phyloP scores from a whole-genome alignment of 768 basidiomycete genomes.

The Mycena venus region DNA sequence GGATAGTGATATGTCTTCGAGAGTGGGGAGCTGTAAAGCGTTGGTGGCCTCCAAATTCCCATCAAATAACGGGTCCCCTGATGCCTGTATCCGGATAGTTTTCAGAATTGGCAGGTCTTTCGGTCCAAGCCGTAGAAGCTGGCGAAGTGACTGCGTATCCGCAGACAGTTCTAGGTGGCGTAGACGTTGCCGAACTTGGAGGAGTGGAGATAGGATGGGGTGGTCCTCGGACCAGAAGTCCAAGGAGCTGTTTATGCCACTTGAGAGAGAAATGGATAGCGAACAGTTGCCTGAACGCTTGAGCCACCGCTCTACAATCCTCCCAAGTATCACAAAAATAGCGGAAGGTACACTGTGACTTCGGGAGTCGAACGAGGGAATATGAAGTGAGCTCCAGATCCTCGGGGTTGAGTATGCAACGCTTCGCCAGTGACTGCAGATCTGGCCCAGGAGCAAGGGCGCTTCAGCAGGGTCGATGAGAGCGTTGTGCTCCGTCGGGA shows the following conservation, averaged over 20 bases:
- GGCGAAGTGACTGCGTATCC: neutral
- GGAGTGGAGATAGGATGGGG: no score
- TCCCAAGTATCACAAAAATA: neutral
- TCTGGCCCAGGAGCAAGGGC: conserved; percentile 9
- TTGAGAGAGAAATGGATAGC: neutral
- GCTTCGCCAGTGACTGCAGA: conserved; percentile 13
- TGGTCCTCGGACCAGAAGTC: no score
- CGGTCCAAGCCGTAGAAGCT: neutral
- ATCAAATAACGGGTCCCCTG: no score
- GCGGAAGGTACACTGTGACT: no score
- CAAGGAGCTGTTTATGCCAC: no score
- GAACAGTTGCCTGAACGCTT: neutral
- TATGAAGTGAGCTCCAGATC: conserved; percentile 17
- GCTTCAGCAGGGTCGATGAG: conserved; percentile 10
- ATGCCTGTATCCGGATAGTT: neutral
- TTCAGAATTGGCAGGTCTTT: neutral
- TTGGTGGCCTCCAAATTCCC: neutral
- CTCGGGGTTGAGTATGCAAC: conserved; percentile 8
- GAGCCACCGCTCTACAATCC: neutral
- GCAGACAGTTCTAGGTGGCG: neutral
- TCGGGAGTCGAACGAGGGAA: neutral
- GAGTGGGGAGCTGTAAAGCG: neutral
- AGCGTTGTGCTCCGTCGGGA: neutral
- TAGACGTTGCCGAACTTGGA: no score
- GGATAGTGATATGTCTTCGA: neutral